Percentiles rank a stretch among this genome's conserved stretches.
phyloP scores from a whole-genome alignment of 495 filamentous ascomycete species.

The Daldinia loculata region DNA sequence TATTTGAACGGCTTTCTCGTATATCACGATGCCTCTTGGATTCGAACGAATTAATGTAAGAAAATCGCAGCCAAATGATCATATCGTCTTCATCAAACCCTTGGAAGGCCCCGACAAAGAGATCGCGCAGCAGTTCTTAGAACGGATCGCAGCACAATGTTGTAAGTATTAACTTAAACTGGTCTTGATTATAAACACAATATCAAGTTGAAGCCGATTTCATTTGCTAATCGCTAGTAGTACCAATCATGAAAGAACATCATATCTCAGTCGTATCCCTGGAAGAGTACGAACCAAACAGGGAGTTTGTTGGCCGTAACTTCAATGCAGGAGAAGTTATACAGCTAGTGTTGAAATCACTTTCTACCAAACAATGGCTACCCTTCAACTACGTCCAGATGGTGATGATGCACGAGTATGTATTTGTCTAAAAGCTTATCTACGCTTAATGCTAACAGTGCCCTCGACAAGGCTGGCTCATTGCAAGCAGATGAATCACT shows the following conservation, averaged over 20 bases:
- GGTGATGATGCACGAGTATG: constrained; percentile 81
- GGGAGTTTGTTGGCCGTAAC: constrained; percentile 79
- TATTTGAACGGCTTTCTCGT: not conserved
- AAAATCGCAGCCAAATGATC: constrained; percentile 69
- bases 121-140: constrained; percentile 73
- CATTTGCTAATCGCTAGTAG: constrained; percentile 39
- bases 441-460: not conserved
- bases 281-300: constrained; percentile 78
- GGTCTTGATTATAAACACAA: not conserved
- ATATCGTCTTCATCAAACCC: constrained; percentile 80
- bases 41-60: constrained; percentile 74
- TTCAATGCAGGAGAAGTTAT: constrained; percentile 88
- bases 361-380: constrained; percentile 69
- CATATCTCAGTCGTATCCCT: constrained; percentile 74
- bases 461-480: constrained; percentile 68
- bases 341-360: constrained; percentile 76
- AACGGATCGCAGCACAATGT: constrained; percentile 80
- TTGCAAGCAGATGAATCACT: constrained; percentile 86
- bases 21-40: constrained; percentile 68
- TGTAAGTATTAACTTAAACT: constrained; percentile 45
- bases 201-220: not conserved
- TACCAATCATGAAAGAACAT: constrained; percentile 75
- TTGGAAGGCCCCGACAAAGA: constrained; percentile 65
- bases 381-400: constrained; percentile 80
- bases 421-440: not conserved